Percentiles rank a stretch among this genome's conserved stretches.
phyloP scores from a whole-genome alignment of 345 rosid genomes.

The Ailanthus altissimus region DNA sequence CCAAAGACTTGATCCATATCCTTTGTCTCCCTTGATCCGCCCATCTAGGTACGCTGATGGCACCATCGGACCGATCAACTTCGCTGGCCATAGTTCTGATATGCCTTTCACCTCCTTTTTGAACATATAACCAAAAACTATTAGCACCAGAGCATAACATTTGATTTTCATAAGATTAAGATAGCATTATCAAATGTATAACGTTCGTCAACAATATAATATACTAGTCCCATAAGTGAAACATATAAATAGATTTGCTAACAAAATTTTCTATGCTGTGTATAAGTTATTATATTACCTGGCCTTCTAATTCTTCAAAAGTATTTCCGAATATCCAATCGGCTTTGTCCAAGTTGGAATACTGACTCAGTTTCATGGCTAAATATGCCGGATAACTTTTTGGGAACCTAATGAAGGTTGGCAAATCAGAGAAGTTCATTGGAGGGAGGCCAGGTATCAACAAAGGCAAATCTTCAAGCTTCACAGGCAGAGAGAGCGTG shows the following conservation, averaged over 20 bases:
- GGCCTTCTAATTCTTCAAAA: slow-evolving; percentile 52
- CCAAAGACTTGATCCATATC: slow-evolving; percentile 73
- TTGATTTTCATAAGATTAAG: too few relatives aligned
- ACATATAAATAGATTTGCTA: too few relatives aligned
- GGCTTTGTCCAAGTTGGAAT: slow-evolving; percentile 47
- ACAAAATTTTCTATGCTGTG: too few relatives aligned
- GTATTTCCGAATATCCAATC: slow-evolving; percentile 67
- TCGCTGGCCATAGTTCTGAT: slow-evolving; percentile 53
- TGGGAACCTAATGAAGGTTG: slow-evolving; percentile 47
- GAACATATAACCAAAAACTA: slow-evolving; percentile 6
- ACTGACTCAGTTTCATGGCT: slow-evolving; percentile 57
- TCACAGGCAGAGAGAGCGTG: slow-evolving; percentile 42
- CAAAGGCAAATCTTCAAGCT: slow-evolving; percentile 37
- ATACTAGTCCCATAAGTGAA: too few relatives aligned
- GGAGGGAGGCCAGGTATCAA: slow-evolving; percentile 54
- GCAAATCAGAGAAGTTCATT: slow-evolving; percentile 48
- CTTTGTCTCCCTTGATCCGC: slow-evolving; percentile 49
- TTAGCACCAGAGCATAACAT: background rate
- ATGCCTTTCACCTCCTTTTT: slow-evolving; percentile 44
- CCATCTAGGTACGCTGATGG: slow-evolving; percentile 61
- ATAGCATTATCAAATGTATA: too few relatives aligned
- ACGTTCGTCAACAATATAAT: too few relatives aligned
- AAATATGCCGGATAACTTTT: slow-evolving; percentile 55
- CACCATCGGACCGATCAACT: slow-evolving; percentile 73
- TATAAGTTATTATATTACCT: slow-evolving; percentile 39